Evolutionary conservation across 129 eudicot species (phyloP).

Genomic region (Lonicera japonica): DNA sequence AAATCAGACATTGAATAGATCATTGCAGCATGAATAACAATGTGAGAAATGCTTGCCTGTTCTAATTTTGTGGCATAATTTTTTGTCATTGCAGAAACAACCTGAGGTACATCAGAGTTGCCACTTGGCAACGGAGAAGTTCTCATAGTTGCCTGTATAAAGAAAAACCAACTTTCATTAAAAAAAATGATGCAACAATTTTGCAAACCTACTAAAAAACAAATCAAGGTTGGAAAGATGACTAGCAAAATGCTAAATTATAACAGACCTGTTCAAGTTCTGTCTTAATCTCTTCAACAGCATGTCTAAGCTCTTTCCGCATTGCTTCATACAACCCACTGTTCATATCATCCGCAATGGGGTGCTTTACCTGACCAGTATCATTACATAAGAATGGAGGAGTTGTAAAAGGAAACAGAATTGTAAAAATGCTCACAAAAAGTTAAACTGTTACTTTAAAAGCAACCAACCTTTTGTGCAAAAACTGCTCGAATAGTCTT

Average conservation of each 20-base stretch:
- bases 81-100: conserved; percentile 36
- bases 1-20: too few relatives aligned
- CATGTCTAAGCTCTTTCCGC: conserved; percentile 55
- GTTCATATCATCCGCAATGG: conserved; percentile 36
- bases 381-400: conserved; percentile 6
- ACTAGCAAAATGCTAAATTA: background rate
- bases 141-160: conserved; percentile 46
- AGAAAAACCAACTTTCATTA: conserved; percentile 3
- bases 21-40: too few relatives aligned
- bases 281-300: conserved; percentile 73
- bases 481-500: conserved; percentile 65
- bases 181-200: background rate
- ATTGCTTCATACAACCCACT: conserved; percentile 51
- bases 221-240: background rate
- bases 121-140: conserved; percentile 25
- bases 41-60: conserved; percentile 37
- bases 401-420: background rate
- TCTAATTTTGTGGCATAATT: conserved; percentile 47
- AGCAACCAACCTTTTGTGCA: conserved; percentile 53
- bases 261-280: conserved; percentile 61
- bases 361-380: conserved; percentile 51
- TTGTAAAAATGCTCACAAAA: background rate
- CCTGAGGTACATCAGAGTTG: conserved; percentile 31
- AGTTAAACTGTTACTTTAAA: conserved; percentile 1
- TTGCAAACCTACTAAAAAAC: conserved; percentile 7